Percentiles rank a stretch among this genome's conserved stretches.
phyloP scores from a whole-genome alignment of 2,329 filamentous ascomycete genomes.

The Trichoderma aggressivum region DNA sequence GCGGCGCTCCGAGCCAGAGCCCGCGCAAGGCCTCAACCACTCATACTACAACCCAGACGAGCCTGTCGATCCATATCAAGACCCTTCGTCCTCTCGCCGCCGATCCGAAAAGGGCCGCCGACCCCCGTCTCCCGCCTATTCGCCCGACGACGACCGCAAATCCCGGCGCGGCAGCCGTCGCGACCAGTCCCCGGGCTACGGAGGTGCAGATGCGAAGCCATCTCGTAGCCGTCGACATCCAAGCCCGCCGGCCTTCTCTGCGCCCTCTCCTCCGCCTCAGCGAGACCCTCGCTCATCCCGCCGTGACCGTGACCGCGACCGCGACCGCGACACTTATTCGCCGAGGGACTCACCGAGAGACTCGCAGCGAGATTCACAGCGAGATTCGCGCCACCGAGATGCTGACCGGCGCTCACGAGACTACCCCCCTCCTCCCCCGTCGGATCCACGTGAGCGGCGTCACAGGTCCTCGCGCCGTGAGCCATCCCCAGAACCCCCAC shows the following conservation, averaged over 20 bases:
- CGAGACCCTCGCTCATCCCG: background rate
- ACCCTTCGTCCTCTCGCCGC: background rate
- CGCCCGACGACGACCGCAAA: background rate
- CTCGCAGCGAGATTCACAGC: background rate
- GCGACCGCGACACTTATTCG: background rate
- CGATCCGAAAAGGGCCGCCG: constrained; percentile 1
- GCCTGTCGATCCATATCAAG: background rate
- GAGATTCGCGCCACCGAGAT: background rate
- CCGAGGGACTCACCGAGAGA: background rate
- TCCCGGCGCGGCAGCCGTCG: constrained; percentile 15
- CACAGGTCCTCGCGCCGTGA: constrained; percentile 14
- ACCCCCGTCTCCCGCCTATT: background rate
- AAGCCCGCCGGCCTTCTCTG: background rate
- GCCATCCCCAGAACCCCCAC: background rate
- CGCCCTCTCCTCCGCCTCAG: constrained; percentile 8
- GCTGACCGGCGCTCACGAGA: constrained; percentile 6
- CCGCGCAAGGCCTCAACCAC: constrained; percentile 10
- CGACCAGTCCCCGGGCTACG: background rate
- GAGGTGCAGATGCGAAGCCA: background rate
- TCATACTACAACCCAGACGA: constrained; percentile 16
- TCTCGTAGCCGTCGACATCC: background rate
- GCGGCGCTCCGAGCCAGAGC: background rate
- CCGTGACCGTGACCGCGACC: background rate
- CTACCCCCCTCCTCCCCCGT: background rate
- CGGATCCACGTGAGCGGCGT: constrained; percentile 13